Conservation (phyloP, 2,329 filamentous ascomycete genomes). For the Lizonia empirigonia region DNA sequence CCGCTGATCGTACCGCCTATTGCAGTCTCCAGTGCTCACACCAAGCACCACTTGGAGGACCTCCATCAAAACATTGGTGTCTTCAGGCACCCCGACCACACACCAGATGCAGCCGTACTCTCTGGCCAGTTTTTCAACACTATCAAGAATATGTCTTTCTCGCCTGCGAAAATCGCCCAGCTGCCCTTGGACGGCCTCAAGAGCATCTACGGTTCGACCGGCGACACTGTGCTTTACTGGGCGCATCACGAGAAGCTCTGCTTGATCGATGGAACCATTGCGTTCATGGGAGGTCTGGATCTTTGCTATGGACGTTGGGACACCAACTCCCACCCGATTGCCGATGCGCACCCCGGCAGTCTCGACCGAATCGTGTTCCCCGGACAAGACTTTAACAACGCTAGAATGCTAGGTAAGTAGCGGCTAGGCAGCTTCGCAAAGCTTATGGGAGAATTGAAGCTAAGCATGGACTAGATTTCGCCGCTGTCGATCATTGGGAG, state of each 20-base stretch:
- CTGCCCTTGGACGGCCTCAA: slow-evolving; percentile 76
- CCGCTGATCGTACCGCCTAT: slow-evolving; percentile 52
- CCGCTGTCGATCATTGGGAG: slow-evolving; percentile 76
- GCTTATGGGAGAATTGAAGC: neutral
- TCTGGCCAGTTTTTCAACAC: slow-evolving; percentile 62
- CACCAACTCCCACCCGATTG: slow-evolving; percentile 82
- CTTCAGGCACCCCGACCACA: slow-evolving; percentile 88
- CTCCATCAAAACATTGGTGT: slow-evolving; percentile 85
- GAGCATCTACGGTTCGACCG: slow-evolving; percentile 78
- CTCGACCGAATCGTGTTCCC: slow-evolving; percentile 79
- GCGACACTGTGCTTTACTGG: slow-evolving; percentile 87
- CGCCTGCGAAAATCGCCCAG: slow-evolving; percentile 63
- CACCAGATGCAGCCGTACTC: slow-evolving; percentile 73
- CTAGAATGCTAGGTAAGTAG: slow-evolving; percentile 70
- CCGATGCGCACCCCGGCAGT: slow-evolving; percentile 81
- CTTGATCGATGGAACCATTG: slow-evolving; percentile 75
- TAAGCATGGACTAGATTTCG: slow-evolving; percentile 62
- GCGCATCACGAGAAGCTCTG: slow-evolving; percentile 93
- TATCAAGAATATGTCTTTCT: slow-evolving; percentile 62
- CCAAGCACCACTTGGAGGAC: slow-evolving; percentile 76
- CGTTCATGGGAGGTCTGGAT: slow-evolving; percentile 92
- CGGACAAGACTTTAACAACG: slow-evolving; percentile 93
- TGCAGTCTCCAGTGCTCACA: slow-evolving; percentile 71
- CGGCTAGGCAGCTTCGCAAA: slow-evolving; percentile 41
- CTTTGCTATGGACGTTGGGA: slow-evolving; percentile 87